Percentiles rank a stretch among this genome's conserved stretches.
phyloP scores from a whole-genome alignment of 768 basidiomycete species.

The Calocybe gangraenosa region DNA sequence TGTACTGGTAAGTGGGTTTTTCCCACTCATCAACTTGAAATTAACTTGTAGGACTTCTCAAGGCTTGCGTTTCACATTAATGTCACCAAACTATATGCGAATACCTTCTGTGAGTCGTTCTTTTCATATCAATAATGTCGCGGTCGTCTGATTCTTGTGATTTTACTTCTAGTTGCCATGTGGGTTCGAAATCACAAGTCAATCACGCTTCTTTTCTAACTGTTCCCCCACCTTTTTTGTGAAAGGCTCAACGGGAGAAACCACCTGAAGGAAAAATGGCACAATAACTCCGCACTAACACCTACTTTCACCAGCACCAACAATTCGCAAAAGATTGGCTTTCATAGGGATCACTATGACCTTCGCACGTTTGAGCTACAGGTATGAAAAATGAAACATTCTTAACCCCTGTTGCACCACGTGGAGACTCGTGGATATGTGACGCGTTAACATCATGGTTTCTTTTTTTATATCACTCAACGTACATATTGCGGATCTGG shows the following conservation, averaged over 20 bases:
- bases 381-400: not conserved
- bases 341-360: slow-evolving; percentile 11
- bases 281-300: slow-evolving; percentile 3
- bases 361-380: slow-evolving; percentile 9
- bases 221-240: not conserved
- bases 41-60: slow-evolving; percentile 11
- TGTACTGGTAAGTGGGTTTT: slow-evolving; percentile 33
- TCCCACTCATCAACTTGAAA: not conserved
- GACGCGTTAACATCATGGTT: no score
- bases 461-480: no score
- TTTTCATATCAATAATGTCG: not conserved
- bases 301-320: slow-evolving; percentile 3
- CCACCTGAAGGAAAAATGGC: slow-evolving; percentile 13
- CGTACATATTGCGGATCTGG: no score
- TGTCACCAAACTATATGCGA: slow-evolving; percentile 44
- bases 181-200: slow-evolving; percentile 11
- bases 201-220: not conserved
- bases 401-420: not conserved
- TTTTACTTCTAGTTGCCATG: slow-evolving; percentile 27
- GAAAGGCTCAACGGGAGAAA: slow-evolving; percentile 21
- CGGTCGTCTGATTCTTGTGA: not conserved
- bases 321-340: slow-evolving; percentile 5
- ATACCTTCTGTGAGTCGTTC: slow-evolving; percentile 46
- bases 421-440: no score
- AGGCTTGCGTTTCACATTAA: slow-evolving; percentile 45